Base-by-base conservation (phyloP, 257 asterid species). In the Solanum boliviense region DNA sequence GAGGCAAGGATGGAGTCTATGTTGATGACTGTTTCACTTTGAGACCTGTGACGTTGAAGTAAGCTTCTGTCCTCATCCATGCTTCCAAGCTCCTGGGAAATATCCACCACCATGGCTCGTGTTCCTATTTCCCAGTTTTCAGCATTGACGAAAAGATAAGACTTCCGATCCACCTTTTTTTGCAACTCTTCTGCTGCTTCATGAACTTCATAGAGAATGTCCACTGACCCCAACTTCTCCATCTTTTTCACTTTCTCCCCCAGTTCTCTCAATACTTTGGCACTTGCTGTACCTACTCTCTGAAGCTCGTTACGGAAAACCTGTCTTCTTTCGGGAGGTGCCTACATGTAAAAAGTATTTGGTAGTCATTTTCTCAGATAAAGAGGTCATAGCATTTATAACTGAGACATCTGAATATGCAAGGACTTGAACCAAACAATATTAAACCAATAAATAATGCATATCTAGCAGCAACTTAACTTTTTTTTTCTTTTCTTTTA, bases 311-410 rank as follows among this genome's bases (percentile, higher is more conserved):
- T 87, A 72, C 93, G 89, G 58, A 95, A 94, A 65, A 94, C 94
- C 60, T 90, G 94, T 91, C 98, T 89, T 90, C 92, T 92, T 89
- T 94, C 97, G 0, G 94, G 93, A 75, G 98, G 94, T 16, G 95
- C 98, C 98, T 94, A 84, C 48, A 56, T 31, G 18, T 25, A 8
- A 52, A n/a, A 58, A 16, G 27, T 48, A 18, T 81, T 29, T 29
- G 15, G 29, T 46, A 46, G 85, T 81, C 41, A 46, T 48, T 74
- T 44, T 46, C 4, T 27, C 39, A 10, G 20, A 29, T 81, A 46
- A 81, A 81, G 12, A 81, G 38, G 70, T 46, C 70, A 79, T 4
- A 27, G 41, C 41, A 81, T 81, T 81, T 81, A 46, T 46, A 81
- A 29, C 29, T 81, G 39, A 81, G 41, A 81, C 68, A 81, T 46